Conservation (phyloP, 306 rosid genomes). For the Prunus mongolica region DNA sequence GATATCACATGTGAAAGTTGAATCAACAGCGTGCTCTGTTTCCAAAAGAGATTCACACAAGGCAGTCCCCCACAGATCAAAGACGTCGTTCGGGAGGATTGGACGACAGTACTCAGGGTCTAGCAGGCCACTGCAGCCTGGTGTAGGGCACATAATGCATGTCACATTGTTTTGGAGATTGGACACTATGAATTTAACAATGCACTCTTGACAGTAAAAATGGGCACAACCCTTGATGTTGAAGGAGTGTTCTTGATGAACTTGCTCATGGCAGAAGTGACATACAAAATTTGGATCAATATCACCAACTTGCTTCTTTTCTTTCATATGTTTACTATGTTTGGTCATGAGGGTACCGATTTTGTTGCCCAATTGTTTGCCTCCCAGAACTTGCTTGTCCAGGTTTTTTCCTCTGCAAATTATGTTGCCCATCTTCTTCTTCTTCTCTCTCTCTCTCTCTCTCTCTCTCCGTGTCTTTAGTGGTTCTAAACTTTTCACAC, state of each 20-base stretch:
- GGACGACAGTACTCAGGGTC: constrained; percentile 29
- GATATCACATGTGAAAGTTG: constrained; percentile 20
- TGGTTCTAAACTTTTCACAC: not conserved
- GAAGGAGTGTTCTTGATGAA: not conserved
- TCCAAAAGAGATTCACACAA: constrained; percentile 21
- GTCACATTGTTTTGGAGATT: constrained; percentile 37
- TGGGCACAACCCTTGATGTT: constrained; percentile 2
- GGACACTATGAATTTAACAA: constrained; percentile 37
- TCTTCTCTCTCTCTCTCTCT: not conserved
- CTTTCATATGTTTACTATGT: not conserved
- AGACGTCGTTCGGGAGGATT: constrained; percentile 28
- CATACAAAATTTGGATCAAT: not conserved
- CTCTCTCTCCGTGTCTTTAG: not conserved
- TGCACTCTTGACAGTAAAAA: constrained; percentile 26
- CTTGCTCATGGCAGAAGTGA: not conserved
- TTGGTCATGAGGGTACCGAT: too few species aligned
- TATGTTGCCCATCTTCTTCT: not conserved
- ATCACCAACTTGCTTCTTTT: not conserved
- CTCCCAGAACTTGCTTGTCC: not conserved
- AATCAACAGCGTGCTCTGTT: not conserved
- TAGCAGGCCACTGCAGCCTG: constrained; percentile 31
- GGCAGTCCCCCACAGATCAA: constrained; percentile 38
- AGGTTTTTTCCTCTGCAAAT: not conserved
- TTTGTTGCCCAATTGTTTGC: not conserved
- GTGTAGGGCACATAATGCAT: constrained; percentile 37